These are phyloP conservation scores for Trichoderma endophyticum DNA, from an alignment of 2,329 filamentous ascomycete species.

Conservation along the genomic window DNA sequence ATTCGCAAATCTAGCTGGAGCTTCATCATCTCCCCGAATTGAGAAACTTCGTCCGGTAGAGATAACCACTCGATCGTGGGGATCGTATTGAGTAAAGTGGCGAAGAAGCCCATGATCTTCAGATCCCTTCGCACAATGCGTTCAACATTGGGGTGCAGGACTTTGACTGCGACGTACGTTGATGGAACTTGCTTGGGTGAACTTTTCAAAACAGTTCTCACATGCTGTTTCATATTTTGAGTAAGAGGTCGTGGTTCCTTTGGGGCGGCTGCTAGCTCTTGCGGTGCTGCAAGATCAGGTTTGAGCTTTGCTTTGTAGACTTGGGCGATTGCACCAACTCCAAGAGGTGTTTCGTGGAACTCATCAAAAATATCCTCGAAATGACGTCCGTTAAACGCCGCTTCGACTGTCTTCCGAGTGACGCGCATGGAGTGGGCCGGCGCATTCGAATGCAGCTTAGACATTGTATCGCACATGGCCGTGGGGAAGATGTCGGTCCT, in stretches of 20 bases:
- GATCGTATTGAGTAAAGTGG: conserved; percentile 74
- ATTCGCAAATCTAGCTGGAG: conserved; percentile 95
- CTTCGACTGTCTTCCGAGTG: conserved; percentile 75
- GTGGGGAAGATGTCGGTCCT: conserved; percentile 93
- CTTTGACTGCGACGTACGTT: conserved; percentile 91
- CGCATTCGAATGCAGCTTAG: conserved; percentile 88
- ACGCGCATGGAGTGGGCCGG: conserved; percentile 81
- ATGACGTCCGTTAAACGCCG: conserved; percentile 72
- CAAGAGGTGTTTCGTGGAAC: conserved; percentile 83
- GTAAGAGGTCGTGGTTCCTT: conserved; percentile 48
- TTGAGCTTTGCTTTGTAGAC: conserved; percentile 95
- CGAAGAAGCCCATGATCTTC: conserved; percentile 92
- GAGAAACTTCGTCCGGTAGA: conserved; percentile 85
- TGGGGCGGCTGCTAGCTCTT: conserved; percentile 51
- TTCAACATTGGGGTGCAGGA: conserved; percentile 89
- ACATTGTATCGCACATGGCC: conserved; percentile 91
- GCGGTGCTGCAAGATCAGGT: conserved; percentile 66
- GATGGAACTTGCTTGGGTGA: conserved; percentile 83
- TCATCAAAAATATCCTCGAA: conserved; percentile 97
- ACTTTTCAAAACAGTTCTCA: conserved; percentile 83
- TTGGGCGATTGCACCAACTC: conserved; percentile 94
- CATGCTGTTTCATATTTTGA: conserved; percentile 71
- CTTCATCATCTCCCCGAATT: conserved; percentile 98
- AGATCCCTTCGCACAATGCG: conserved; percentile 86
- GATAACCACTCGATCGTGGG: conserved; percentile 98